Base-by-base conservation (phyloP, 202 grass and related monocot genomes). In the Digitaria exilis region DNA sequence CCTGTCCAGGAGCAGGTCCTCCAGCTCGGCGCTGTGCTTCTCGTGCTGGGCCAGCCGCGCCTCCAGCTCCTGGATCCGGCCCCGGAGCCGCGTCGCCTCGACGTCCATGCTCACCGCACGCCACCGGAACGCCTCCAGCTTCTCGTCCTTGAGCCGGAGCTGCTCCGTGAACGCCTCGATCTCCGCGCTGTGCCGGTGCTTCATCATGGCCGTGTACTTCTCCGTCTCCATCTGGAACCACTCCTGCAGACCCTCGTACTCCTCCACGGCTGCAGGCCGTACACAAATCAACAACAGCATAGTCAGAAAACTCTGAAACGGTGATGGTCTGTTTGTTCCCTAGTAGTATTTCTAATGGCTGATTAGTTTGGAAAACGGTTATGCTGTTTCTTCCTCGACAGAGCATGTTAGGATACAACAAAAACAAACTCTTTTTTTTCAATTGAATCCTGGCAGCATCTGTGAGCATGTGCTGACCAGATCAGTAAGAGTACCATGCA, bases 121-220 rank as follows among this genome's bases (percentile, higher is more conserved):
- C 88, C 95, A 90, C 69, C 81, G 87, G 65, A 87, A 83, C 51
- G 76, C 82, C 81, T 97, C 92, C 3, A 94, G 86, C 82, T 88
- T 92, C 82, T 91, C 92, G 71, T 94, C 95, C 78, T 91, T 94
- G 59, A 89, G 77, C 31, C 84, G 85, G 59, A 97, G 81, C 74
- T 97, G 95, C 77, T 97, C 92, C 59, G 84, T 89, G 75, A 97
- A 97, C 49, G 95, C 95, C 78, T 97, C 95, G 62, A 97, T 65
- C 87, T 94, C 95, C n/a, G 86, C 75, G 22, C 16, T 12, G 76
- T 94, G 95, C 64, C 85, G 88, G 45, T 94, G 84, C 71, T 85
- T 85, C 10, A 94, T 74, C 43, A 92, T 84, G 39, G 57, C 77
- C 24, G 83, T 87, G 78, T 92, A 89, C 89, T 92, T 97, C 49